Evolutionary conservation across 1,139 yeast species (phyloP).

Genomic region (Debaryomycetaceae sp.): DNA sequence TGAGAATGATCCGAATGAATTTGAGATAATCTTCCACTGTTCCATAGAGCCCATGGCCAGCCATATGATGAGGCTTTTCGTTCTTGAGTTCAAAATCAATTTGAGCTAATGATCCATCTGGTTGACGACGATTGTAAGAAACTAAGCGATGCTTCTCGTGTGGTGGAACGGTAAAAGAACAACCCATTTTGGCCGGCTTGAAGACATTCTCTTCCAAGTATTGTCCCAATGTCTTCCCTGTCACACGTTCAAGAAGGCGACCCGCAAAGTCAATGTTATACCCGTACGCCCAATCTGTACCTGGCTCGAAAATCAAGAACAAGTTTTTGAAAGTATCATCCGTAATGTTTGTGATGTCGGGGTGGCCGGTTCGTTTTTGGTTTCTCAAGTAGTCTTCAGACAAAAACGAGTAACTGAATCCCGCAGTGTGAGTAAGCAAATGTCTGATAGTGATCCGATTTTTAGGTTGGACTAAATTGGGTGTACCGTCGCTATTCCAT

Average conservation of each 20-base stretch:
- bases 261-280: slow-evolving; percentile 55
- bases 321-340: slow-evolving; percentile 26
- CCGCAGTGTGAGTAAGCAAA: slow-evolving; percentile 51
- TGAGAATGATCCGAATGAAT: slow-evolving; percentile 28
- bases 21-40: slow-evolving; percentile 29
- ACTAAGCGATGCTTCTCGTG: not conserved
- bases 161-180: not conserved
- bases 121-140: not conserved
- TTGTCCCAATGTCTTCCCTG: slow-evolving; percentile 42
- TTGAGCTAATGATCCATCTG: not conserved
- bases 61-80: slow-evolving; percentile 19
- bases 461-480: slow-evolving; percentile 26
- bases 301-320: slow-evolving; percentile 54
- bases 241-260: slow-evolving; percentile 38
- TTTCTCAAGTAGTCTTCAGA: slow-evolving; percentile 25
- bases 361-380: slow-evolving; percentile 15
- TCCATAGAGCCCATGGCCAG: slow-evolving; percentile 35
- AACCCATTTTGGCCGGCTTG: slow-evolving; percentile 41
- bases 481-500: slow-evolving; percentile 33
- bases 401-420: slow-evolving; percentile 47
- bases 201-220: slow-evolving; percentile 39
- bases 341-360: slow-evolving; percentile 16
- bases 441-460: slow-evolving; percentile 44
- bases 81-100: not conserved
- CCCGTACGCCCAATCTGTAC: slow-evolving; percentile 51